These are phyloP conservation scores for Neurospora sp. DNA, from an alignment of 495 filamentous ascomycete species.

Conservation along the genomic window DNA sequence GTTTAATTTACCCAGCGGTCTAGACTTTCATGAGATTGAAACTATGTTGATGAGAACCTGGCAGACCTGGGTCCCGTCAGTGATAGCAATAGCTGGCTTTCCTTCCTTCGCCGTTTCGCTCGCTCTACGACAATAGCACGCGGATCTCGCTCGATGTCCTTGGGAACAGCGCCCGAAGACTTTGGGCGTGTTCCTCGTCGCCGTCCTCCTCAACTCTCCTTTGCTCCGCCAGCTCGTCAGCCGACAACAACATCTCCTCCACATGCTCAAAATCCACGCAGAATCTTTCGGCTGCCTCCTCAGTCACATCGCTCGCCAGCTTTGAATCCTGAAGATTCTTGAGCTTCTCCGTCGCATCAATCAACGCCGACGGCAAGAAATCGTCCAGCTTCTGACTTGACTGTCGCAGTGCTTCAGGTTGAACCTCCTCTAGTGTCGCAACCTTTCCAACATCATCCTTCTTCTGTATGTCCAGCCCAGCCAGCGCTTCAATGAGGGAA, in stretches of 20 bases:
- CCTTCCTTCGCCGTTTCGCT: background rate
- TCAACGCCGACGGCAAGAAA: constrained; percentile 83
- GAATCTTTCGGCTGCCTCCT: constrained; percentile 77
- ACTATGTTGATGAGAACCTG: background rate
- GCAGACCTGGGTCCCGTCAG: background rate
- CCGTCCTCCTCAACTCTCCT: constrained; percentile 20
- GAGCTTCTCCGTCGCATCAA: constrained; percentile 79
- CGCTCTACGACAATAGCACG: constrained; percentile 54
- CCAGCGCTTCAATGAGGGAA: constrained; percentile 54
- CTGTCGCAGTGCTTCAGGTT: constrained; percentile 48
- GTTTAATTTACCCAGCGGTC: background rate
- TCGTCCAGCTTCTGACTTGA: constrained; percentile 76
- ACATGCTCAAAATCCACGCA: constrained; percentile 86
- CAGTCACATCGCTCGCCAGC: constrained; percentile 64
- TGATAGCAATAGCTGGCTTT: background rate
- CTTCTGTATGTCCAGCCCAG: constrained; percentile 18
- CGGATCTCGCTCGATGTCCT: constrained; percentile 78
- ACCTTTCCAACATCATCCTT: constrained; percentile 27
- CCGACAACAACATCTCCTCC: constrained; percentile 48
- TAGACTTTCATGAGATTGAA: background rate
- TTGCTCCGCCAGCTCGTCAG: constrained; percentile 36
- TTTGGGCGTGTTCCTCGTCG: constrained; percentile 30
- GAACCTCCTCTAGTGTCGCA: constrained; percentile 41
- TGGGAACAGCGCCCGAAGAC: constrained; percentile 62
- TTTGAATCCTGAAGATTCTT: constrained; percentile 58